These are phyloP conservation scores for Penicillium arizonense DNA, from an alignment of 495 filamentous ascomycete genomes.

Conservation along the genomic window DNA sequence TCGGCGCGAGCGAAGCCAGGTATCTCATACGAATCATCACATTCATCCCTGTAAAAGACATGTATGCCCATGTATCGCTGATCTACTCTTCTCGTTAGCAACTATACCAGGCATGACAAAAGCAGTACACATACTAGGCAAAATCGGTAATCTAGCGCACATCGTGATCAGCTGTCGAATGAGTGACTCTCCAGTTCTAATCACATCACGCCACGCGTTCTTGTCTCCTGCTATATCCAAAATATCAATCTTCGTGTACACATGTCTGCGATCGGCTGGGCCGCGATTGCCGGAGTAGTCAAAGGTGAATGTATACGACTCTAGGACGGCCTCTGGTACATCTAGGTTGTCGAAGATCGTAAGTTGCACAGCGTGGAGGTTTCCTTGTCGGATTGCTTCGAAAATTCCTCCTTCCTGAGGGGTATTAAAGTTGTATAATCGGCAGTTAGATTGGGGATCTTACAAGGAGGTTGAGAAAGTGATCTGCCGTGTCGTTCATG, in stretches of 20 bases:
- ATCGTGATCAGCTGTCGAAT: background rate
- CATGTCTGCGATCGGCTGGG: background rate
- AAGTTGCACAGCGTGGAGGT: constrained; percentile 1
- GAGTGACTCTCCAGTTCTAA: background rate
- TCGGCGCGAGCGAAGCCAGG: background rate
- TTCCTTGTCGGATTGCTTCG: background rate
- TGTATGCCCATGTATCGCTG: too few species aligned
- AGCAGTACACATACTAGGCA: too few species aligned
- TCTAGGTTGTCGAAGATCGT: background rate
- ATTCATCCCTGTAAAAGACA: too few species aligned
- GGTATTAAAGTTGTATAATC: background rate
- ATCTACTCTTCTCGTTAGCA: too few species aligned
- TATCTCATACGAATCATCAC: too few species aligned
- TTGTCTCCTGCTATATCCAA: background rate
- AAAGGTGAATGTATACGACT: constrained; percentile 10
- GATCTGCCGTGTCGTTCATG: background rate
- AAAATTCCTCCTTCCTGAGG: constrained; percentile 5
- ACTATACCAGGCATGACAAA: too few species aligned
- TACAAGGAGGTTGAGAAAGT: constrained; percentile 6
- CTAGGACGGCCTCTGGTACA: background rate
- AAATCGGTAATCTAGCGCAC: too few species aligned
- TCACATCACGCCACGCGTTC: background rate
- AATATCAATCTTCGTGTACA: background rate
- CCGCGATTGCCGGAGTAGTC: background rate
- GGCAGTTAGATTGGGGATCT: background rate